Evolutionary conservation across 2,329 filamentous ascomycete species (phyloP), one percentile per base, ranked within the genome.

Genomic region (Chrysoporthe austroafricana): DNA sequence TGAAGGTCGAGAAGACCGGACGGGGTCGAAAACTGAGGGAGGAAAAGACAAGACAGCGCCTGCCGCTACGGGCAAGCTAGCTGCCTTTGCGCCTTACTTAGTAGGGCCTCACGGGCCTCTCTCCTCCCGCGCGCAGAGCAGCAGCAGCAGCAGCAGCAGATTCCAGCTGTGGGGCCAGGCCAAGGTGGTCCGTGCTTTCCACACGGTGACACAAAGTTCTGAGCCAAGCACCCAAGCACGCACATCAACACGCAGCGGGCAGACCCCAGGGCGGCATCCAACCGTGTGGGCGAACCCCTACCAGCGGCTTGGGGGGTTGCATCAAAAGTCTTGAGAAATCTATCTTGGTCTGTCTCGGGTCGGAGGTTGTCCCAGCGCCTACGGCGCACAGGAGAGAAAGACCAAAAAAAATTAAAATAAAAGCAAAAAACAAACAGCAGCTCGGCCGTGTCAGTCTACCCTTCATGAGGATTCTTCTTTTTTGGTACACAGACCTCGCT

Each of bases 181-280:
- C 48, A n/a, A 9, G 8, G 32, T 57, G 54, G 54, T 57, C 54
- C 54, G 54, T 57, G 54, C 54, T 36, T n/a, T 57, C 7, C 16
- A 36, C 54, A 34, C 54, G 7, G 54, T 36, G 34, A 39, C 54
- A 57, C 54, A 57, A 57, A 57, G 54, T 57, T 57, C 54, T 57
- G 14, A 39, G 34, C 32, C 54, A 39, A 57, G 54, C 54, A 39
- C 26, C 21, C 6, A 6, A n/a, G 46, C 46, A 7, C 13, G 46
- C 9, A n/a, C 48, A 52, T 9, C n/a, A 52, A 21, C 48, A 13
- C 13, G 13, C 44, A n/a, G 26, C 21, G 9, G 9, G 48, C 11
- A 52, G 48, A 21, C 48, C 50, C 50, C 32, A 32, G 50, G 16
- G 32, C 13, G 50, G 50, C 9, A 26, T 6, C 21, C 50, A 9